Evolutionary conservation across 2,329 filamentous ascomycete species (phyloP), one percentile per base, ranked within the genome.

Genomic region (Penicillium sumatraense): DNA sequence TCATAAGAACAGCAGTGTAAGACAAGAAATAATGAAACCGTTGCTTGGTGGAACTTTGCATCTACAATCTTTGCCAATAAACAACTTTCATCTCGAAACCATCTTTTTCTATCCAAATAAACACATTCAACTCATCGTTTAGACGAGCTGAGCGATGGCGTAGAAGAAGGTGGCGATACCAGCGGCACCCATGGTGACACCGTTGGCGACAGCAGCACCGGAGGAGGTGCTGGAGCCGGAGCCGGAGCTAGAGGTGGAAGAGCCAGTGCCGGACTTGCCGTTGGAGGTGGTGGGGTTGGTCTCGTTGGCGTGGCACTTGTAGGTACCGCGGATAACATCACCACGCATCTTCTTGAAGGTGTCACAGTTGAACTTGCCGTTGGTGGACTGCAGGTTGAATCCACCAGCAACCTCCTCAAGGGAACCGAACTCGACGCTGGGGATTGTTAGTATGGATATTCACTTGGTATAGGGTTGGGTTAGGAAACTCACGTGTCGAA

Each of bases 401-500:
- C 84, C 85, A 76, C 90, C 90, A 70, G 83, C 82, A 64, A 93
- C 89, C 61, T 87, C 82, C 56, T 82, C 76, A 23, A 93, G 81
- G 33, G 77, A 71, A 57, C 90, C 88, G 51, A 97, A 83, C 31
- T 81, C 71, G 63, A 95, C 86, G 57, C 91, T 96, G 65, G 1
- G 35, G 20, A 6, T 13, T 33, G 49, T 56, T 62, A 69, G 61
- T 68, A 42, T n/a, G 20, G 13, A 42, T 6, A 9, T 14, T 9
- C 52, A 27, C 23, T 14, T 1, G 16, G 24, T n/a, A 44, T 14
- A 13, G 11, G 21, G 29, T 21, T 6, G 29, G 31, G 36, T 13
- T 10, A 35, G 3, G 20, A n/a, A 46, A 85, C 90, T 81, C 83
- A 96, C 91, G 84, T 81, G 60, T 86, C 83, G 76, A 97, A 96